Evolutionary conservation across 192 early-diverging fungal species (phyloP).

Genomic region (Rhizophagus prolifer): DNA sequence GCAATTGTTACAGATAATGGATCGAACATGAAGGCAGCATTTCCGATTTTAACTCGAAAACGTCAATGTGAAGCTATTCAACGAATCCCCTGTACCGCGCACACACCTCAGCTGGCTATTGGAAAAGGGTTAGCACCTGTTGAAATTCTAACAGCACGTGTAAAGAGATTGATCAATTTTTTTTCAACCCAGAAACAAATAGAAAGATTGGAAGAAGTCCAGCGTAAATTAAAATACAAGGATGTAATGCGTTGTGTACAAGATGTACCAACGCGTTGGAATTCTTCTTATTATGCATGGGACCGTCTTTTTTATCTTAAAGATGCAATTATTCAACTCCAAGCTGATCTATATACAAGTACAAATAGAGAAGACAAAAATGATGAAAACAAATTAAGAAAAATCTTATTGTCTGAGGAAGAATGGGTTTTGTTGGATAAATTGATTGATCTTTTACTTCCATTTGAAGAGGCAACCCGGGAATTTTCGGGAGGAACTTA

Average conservation of each 20-base stretch:
- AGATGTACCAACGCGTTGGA: neutral
- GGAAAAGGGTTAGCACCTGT: neutral
- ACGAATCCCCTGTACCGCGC: neutral
- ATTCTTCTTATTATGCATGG: neutral
- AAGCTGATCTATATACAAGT: neutral
- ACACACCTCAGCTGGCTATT: neutral
- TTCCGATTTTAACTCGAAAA: neutral
- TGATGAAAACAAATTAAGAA: neutral
- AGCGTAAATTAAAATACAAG: neutral
- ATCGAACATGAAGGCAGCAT: neutral
- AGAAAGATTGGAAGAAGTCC: neutral
- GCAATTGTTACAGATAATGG: neutral
- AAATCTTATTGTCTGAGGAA: constrained; percentile 1
- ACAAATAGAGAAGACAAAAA: constrained; percentile 8
- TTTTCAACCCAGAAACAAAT: neutral
- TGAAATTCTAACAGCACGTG: neutral
- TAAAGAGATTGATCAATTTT: neutral
- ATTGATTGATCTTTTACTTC: neutral
- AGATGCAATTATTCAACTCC: neutral
- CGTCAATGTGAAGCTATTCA: neutral
- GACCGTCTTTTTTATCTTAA: constrained; percentile 2
- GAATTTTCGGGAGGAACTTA: neutral
- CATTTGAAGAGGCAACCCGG: neutral
- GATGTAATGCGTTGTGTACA: neutral
- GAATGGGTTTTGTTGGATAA: neutral